A percentile compares a stretch with the other conserved stretches of the same genome.
Evolutionary conservation across 2,329 filamentous ascomycete species (phyloP).

Genomic region (Grosmannia penicillata): DNA sequence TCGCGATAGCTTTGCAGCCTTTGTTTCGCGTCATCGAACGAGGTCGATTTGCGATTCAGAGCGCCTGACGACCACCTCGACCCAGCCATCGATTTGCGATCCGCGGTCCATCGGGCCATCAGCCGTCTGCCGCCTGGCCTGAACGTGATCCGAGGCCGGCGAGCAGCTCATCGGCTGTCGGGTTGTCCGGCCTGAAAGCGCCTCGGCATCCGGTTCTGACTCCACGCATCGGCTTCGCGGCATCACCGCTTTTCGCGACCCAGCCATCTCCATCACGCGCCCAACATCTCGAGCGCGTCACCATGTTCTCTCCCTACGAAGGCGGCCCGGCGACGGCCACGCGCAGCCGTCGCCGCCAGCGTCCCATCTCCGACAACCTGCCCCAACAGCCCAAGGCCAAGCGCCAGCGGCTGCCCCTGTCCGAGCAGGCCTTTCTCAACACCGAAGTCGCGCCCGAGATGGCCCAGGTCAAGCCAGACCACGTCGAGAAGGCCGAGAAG

Average conservation of each 20-base stretch:
- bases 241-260: not conserved
- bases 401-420: constrained; percentile 42
- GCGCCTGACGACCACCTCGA: too few species aligned
- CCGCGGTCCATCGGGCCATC: not conserved
- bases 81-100: too few species aligned
- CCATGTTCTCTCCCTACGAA: constrained; percentile 43
- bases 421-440: constrained; percentile 40
- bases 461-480: constrained; percentile 39
- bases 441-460: constrained; percentile 36
- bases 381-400: constrained; percentile 47
- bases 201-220: too few species aligned
- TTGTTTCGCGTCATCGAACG: too few species aligned
- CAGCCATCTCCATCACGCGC: not conserved
- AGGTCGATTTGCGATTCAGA: too few species aligned
- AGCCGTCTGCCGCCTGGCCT: not conserved
- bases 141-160: too few species aligned
- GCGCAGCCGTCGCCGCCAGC: constrained; percentile 46
- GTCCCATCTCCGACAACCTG: constrained; percentile 40
- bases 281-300: not conserved
- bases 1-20: too few species aligned
- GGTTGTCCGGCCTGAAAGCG: too few species aligned
- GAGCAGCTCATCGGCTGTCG: too few species aligned
- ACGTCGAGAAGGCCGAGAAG: too few species aligned
- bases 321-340: constrained; percentile 40
- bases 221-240: not conserved